These are phyloP conservation scores for Kodamaea fungicola DNA, from an alignment of 1,139 yeast species.

Conservation along the genomic window DNA sequence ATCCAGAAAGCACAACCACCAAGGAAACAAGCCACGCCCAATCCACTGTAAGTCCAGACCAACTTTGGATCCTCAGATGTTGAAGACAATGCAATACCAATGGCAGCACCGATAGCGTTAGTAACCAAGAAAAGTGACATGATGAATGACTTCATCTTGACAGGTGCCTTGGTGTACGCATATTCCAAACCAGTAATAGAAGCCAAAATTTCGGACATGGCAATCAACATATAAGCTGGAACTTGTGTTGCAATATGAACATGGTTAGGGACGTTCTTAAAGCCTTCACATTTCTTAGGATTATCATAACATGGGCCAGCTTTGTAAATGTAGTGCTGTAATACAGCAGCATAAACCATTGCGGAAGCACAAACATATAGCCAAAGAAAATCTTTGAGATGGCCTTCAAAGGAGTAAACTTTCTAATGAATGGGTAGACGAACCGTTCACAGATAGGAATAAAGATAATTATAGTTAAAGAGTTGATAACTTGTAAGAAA, in stretches of 20 bases:
- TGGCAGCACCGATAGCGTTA: constrained; percentile 18
- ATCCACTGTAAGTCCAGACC: constrained; percentile 18
- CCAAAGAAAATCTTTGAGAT: constrained; percentile 20
- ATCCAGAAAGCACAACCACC: constrained; percentile 19
- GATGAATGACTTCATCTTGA: constrained; percentile 19
- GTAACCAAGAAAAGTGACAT: constrained; percentile 19
- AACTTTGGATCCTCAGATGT: constrained; percentile 17
- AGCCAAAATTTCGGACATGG: constrained; percentile 19
- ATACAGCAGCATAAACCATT: constrained; percentile 20
- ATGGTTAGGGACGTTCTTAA: constrained; percentile 14
- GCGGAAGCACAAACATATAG: constrained; percentile 16
- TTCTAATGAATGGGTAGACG: constrained; percentile 18
- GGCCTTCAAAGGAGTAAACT: constrained; percentile 20
- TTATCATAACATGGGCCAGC: constrained; percentile 19
- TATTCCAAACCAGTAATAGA: constrained; percentile 21
- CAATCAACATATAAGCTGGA: constrained; percentile 19
- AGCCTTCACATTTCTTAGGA: constrained; percentile 15
- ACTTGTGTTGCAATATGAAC: constrained; percentile 19
- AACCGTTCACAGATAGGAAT: constrained; percentile 17
- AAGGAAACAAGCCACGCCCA: constrained; percentile 16
- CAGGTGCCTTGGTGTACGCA: constrained; percentile 22
- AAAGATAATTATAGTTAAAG: constrained; percentile 16
- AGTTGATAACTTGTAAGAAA: constrained; percentile 17
- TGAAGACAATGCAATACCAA: constrained; percentile 20
- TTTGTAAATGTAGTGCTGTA: constrained; percentile 18